Conservation (phyloP, 305 asterid genomes). For the Solanum hybrid region DNA sequence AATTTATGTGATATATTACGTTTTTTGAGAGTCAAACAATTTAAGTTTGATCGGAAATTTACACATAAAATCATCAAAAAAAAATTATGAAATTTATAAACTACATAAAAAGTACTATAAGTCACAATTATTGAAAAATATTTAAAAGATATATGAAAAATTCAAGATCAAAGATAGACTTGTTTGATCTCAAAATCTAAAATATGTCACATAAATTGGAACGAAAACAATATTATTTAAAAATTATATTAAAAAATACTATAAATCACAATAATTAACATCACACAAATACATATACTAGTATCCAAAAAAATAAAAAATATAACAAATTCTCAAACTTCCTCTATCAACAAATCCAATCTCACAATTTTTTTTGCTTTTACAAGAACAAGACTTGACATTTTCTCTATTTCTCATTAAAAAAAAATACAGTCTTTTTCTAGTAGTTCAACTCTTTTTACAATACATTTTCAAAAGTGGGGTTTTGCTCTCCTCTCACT, state of each 20-base stretch:
- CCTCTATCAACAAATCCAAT: not conserved
- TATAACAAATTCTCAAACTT: not conserved
- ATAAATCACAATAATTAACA: too few species aligned
- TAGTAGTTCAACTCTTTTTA: not conserved
- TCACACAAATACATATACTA: too few species aligned
- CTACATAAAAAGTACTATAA: too few species aligned
- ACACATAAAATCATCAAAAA: accelerated
- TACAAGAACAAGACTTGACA: not conserved
- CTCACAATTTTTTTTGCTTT: not conserved
- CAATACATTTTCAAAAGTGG: not conserved
- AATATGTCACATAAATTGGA: not conserved
- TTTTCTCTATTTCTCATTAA: not conserved
- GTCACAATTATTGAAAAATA: too few species aligned
- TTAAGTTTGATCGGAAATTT: too few species aligned
- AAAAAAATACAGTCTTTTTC: not conserved
- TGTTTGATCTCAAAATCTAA: not conserved
- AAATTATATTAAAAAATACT: too few species aligned
- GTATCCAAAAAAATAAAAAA: too few species aligned
- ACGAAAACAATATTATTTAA: too few species aligned
- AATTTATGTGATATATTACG: too few species aligned
- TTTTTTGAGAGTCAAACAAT: too few species aligned
- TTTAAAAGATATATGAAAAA: too few species aligned
- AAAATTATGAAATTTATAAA: too few species aligned
- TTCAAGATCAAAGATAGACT: not conserved
- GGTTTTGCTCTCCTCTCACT: not conserved